These are phyloP conservation scores for Leptographium galeiforme DNA, from an alignment of 2,329 filamentous ascomycete genomes.

Conservation along the genomic window DNA sequence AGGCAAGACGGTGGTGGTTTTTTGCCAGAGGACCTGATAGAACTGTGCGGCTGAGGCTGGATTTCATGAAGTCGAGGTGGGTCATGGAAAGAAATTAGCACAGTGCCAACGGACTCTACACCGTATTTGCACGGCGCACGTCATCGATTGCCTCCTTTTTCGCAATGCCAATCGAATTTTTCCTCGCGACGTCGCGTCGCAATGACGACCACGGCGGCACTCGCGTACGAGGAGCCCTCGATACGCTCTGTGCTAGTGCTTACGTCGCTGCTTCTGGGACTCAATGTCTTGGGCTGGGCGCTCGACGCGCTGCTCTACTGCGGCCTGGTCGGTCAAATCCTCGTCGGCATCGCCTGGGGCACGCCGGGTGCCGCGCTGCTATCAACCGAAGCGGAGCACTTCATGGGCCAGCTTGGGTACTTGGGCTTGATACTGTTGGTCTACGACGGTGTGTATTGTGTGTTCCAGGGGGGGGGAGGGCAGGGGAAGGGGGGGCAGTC, in stretches of 20 bases:
- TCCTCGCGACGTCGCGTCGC: too few relatives aligned
- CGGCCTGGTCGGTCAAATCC: slow-evolving; percentile 57
- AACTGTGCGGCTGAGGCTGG: too few relatives aligned
- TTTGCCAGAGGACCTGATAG: too few relatives aligned
- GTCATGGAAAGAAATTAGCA: too few relatives aligned
- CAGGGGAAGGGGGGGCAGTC: too few relatives aligned
- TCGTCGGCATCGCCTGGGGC: slow-evolving; percentile 59
- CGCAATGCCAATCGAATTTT: background rate
- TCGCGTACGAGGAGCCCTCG: slow-evolving; percentile 45
- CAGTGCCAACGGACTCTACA: too few relatives aligned
- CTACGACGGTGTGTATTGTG: slow-evolving; percentile 41
- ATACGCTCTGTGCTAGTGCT: slow-evolving; percentile 46
- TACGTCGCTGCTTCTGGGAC: slow-evolving; percentile 46
- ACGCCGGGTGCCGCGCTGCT: slow-evolving; percentile 52
- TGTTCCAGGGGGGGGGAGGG: background rate
- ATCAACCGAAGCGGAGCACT: slow-evolving; percentile 32
- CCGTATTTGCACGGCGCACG: too few relatives aligned
- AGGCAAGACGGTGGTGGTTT: too few relatives aligned
- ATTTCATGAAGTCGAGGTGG: too few relatives aligned
- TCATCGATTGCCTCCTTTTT: too few relatives aligned
- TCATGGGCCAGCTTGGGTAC: slow-evolving; percentile 55
- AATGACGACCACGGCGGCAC: background rate
- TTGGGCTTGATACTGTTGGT: slow-evolving; percentile 60
- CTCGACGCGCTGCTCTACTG: slow-evolving; percentile 52
- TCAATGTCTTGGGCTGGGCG: slow-evolving; percentile 43